Conservation (phyloP, 805 yeast species). For the Saccharomycopsis fibuligera region DNA sequence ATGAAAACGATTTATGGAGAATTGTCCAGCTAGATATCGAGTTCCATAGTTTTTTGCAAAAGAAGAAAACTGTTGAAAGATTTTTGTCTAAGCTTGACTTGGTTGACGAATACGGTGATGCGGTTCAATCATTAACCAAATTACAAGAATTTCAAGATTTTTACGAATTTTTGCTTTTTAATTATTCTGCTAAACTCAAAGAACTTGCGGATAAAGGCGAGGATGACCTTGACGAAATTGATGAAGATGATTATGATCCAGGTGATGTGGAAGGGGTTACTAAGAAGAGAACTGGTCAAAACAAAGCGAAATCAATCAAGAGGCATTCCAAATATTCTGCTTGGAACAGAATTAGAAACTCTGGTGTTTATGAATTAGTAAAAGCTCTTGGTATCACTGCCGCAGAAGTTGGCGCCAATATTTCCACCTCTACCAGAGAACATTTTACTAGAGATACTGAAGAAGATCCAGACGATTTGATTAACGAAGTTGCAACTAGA, state of each 20-base stretch:
- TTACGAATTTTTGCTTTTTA: conserved; percentile 63
- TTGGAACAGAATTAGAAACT: conserved; percentile 61
- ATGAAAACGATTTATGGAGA: conserved; percentile 89
- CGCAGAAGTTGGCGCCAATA: conserved; percentile 75
- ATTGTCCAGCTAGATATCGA: conserved; percentile 82
- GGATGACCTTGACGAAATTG: conserved; percentile 32
- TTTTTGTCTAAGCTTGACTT: conserved; percentile 48
- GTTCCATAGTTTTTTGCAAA: conserved; percentile 76
- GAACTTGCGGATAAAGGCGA: conserved; percentile 29
- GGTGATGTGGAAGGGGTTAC: background rate
- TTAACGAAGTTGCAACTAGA: conserved; percentile 47
- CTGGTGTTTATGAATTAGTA: conserved; percentile 60
- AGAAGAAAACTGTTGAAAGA: conserved; percentile 55
- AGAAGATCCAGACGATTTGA: conserved; percentile 53
- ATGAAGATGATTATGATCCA: conserved; percentile 28
- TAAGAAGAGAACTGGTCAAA: background rate
- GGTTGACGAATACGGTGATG: conserved; percentile 53
- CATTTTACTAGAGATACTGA: conserved; percentile 66
- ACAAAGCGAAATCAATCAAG: conserved; percentile 25
- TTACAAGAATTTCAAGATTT: conserved; percentile 83
- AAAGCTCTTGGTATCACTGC: conserved; percentile 72
- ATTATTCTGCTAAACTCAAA: conserved; percentile 41
- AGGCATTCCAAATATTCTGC: conserved; percentile 55
- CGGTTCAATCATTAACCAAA: conserved; percentile 48
- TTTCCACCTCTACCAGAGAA: conserved; percentile 56